Percentiles rank a stretch among this genome's conserved stretches.
phyloP scores from a whole-genome alignment of 2,329 filamentous ascomycete genomes.

The Curvularia hawaiiensis region DNA sequence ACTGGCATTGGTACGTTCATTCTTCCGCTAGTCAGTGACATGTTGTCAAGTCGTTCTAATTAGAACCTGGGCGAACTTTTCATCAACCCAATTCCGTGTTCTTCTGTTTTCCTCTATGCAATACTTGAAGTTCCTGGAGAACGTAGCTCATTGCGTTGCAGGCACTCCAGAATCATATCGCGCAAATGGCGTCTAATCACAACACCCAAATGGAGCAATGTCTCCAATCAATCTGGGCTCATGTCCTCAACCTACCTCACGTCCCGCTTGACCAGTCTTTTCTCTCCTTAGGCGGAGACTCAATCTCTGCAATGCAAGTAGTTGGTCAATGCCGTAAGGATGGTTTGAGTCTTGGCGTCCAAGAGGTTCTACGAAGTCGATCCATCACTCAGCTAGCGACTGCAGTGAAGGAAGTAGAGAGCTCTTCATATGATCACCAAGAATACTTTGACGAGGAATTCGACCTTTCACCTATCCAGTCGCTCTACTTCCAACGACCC shows the following conservation, averaged over 20 bases:
- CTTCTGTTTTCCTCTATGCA: not conserved
- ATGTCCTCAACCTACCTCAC: conserved; percentile 39
- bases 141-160: not conserved
- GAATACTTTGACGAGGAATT: conserved; percentile 40
- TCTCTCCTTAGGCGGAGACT: conserved; percentile 55
- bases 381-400: conserved; percentile 48
- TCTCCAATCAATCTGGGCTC: conserved; percentile 38
- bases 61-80: not conserved
- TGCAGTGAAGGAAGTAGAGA: conserved; percentile 28
- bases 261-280: conserved; percentile 45
- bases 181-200: conserved; percentile 11
- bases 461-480: conserved; percentile 41
- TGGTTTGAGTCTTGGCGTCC: conserved; percentile 53
- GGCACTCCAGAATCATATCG: conserved; percentile 7
- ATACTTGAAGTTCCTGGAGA: not conserved
- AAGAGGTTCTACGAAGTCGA: conserved; percentile 55
- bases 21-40: no score
- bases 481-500: conserved; percentile 39
- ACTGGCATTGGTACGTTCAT: conserved; percentile 17
- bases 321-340: conserved; percentile 54
- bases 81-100: not conserved
- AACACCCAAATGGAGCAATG: conserved; percentile 22
- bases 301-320: conserved; percentile 58
- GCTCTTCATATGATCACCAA: conserved; percentile 20
- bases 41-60: not conserved